phyloP scores from a whole-genome alignment of 2,329 filamentous ascomycete species.

The Thermothelomyces thermophilus region DNA sequence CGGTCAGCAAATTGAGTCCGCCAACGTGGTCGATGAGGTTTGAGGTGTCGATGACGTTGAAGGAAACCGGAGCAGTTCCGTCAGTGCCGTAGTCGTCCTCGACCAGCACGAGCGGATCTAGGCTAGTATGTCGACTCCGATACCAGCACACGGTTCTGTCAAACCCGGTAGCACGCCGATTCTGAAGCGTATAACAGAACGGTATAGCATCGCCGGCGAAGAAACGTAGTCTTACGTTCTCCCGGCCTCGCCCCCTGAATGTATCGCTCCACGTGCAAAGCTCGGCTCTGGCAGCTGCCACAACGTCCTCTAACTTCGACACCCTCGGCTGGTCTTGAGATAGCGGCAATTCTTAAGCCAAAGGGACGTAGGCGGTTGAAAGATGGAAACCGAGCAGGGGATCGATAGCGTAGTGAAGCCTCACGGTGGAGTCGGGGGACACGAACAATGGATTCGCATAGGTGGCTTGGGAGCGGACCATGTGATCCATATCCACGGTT shows the following conservation, averaged over 20 bases:
- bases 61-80: slow-evolving; percentile 33
- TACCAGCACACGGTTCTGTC: not conserved
- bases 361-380: slow-evolving; percentile 37
- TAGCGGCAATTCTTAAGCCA: slow-evolving; percentile 32
- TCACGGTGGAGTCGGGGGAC: slow-evolving; percentile 27
- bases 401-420: slow-evolving; percentile 43
- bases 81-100: slow-evolving; percentile 31
- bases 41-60: slow-evolving; percentile 51
- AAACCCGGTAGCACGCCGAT: slow-evolving; percentile 18
- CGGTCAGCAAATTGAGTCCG: slow-evolving; percentile 38
- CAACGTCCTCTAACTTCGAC: slow-evolving; percentile 21
- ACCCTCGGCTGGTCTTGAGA: not conserved
- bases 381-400: slow-evolving; percentile 52
- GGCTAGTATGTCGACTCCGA: slow-evolving; percentile 31
- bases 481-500: not conserved
- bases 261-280: slow-evolving; percentile 40
- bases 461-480: not conserved
- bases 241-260: slow-evolving; percentile 26
- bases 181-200: slow-evolving; percentile 46
- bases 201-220: slow-evolving; percentile 43
- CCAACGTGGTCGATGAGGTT: slow-evolving; percentile 41
- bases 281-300: slow-evolving; percentile 35
- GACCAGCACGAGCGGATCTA: slow-evolving; percentile 37
- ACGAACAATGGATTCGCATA: slow-evolving; percentile 40
- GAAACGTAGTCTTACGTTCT: slow-evolving; percentile 37